Conservation (phyloP, 148 eudicot genomes). For the Camellia lanceoleosa region DNA sequence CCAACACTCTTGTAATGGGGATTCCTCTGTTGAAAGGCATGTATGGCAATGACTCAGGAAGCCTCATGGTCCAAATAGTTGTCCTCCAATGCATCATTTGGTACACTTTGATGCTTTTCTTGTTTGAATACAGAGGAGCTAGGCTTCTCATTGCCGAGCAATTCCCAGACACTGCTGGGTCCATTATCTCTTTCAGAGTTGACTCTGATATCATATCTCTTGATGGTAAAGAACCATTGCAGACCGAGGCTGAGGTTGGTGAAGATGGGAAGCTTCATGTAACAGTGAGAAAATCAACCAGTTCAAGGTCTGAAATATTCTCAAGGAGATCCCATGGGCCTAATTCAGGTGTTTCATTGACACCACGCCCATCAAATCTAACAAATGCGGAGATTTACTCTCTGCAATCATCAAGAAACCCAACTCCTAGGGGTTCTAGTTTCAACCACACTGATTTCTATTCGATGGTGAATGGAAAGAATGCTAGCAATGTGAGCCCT, state of each 20-base stretch:
- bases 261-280: conserved; percentile 81
- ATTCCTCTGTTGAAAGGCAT: too few relatives aligned
- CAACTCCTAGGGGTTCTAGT: conserved; percentile 80
- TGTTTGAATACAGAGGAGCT: too few relatives aligned
- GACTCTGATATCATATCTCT: conserved; percentile 67
- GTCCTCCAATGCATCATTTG: too few relatives aligned
- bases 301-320: conserved; percentile 62
- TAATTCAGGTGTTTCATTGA: conserved; percentile 36
- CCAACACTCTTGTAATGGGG: too few relatives aligned
- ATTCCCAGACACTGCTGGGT: conserved; percentile 69
- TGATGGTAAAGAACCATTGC: conserved; percentile 64
- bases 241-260: conserved; percentile 67
- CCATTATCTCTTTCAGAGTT: conserved; percentile 57
- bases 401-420: conserved; percentile 66
- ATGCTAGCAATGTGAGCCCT: conserved; percentile 53
- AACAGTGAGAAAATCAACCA: conserved; percentile 62
- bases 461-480: conserved; percentile 58
- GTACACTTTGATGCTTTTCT: too few relatives aligned
- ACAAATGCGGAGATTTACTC: conserved; percentile 80
- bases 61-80: too few relatives aligned
- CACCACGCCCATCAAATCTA: conserved; percentile 72
- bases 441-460: conserved; percentile 78
- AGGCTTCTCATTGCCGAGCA: conserved; percentile 59
- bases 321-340: conserved; percentile 59
- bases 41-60: too few relatives aligned